phyloP scores from a whole-genome alignment of 257 asterid genomes.

The Solanum okadae region DNA sequence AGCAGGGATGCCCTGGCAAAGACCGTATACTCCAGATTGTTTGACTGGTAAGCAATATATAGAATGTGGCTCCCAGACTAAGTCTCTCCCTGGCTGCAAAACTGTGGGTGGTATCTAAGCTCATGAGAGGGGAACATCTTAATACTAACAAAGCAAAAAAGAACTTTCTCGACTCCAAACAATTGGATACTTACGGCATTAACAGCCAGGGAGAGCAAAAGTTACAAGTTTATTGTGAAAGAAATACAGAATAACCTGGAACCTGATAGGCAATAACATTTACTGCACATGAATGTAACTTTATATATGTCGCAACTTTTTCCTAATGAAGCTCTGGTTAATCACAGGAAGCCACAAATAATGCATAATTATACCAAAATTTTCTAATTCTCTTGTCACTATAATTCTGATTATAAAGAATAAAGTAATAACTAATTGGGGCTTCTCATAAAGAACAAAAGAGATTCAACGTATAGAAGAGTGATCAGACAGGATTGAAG shows the following conservation, averaged over 20 bases:
- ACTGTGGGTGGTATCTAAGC: not conserved
- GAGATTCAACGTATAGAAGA: not conserved
- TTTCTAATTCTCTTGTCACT: not conserved
- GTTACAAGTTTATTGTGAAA: not conserved
- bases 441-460: not conserved
- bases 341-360: not conserved
- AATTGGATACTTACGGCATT: not conserved
- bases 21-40: constrained; percentile 85
- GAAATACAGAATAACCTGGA: not conserved
- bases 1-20: constrained; percentile 95
- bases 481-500: not conserved
- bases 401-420: not conserved
- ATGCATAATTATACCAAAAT: not conserved
- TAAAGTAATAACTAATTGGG: not conserved
- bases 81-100: not conserved
- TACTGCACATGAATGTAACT: not conserved
- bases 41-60: constrained; percentile 60
- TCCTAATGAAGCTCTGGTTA: not conserved
- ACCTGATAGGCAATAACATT: not conserved
- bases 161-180: not conserved
- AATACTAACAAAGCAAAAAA: not conserved
- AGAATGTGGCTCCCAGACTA: not conserved
- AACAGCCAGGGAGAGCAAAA: not conserved
- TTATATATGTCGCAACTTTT: not conserved
- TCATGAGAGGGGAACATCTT: not conserved